Evolutionary conservation across 2,329 filamentous ascomycete species (phyloP).

Genomic region (Aspergillus texensis): DNA sequence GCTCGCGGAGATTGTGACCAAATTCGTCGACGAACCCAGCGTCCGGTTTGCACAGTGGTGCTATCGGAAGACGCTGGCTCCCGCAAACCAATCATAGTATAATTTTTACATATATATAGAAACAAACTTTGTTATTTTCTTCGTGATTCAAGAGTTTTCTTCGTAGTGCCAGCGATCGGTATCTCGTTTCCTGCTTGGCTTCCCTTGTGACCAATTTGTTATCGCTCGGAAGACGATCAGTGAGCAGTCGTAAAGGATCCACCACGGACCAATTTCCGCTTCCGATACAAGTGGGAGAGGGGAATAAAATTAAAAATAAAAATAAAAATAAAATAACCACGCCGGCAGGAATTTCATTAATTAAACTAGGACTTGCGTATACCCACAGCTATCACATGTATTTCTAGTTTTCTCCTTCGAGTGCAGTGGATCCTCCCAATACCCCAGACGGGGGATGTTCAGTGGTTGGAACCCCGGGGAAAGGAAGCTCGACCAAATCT

Average conservation of each 20-base stretch:
- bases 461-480: neutral
- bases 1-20: conserved; percentile 60
- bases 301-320: neutral
- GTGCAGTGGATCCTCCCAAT: neutral
- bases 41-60: conserved; percentile 61
- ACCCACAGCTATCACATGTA: neutral
- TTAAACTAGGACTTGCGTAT: neutral
- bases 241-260: neutral
- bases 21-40: conserved; percentile 61
- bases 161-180: neutral
- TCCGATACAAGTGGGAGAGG: neutral
- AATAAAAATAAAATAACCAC: neutral
- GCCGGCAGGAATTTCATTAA: neutral
- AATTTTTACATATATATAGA: neutral
- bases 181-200: neutral
- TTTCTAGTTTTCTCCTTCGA: neutral
- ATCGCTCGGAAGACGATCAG: neutral
- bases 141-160: neutral
- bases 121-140: neutral
- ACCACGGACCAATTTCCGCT: neutral
- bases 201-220: neutral
- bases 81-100: conserved; percentile 5
- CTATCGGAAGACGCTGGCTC: conserved; percentile 50
- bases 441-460: neutral
- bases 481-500: neutral